Evolutionary conservation across 805 yeast genomes (phyloP), one percentile per base, ranked within the genome.

Genomic region (Yamadazyma sp.): DNA sequence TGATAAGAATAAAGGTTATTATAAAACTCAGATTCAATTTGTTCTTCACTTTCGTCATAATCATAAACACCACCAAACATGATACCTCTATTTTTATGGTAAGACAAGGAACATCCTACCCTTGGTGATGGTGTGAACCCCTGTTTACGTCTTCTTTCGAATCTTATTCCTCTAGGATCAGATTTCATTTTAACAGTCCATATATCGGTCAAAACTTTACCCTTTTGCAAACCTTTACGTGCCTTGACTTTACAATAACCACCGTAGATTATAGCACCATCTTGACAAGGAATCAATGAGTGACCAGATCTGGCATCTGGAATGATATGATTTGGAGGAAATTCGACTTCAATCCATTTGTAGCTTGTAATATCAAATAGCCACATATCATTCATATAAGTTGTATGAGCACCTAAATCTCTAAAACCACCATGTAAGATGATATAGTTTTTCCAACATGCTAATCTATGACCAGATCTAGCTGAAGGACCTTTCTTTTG

Each of bases 231-330:
- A 24, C 95, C 95, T 55, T 84, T 86, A 23, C 80, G 80, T 8
- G 95, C 95, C 58, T 89, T 89, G 16, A 86, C 88, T 60, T 89
- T 91, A 52, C 93, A 80, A 54, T 91, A 91, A 10, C 98, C 98
- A 45, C 98, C 98, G 73, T 84, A 86, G 1, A 89, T 44, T 1
- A 86, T 73, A 1, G 87, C 89, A 27, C 97, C 97, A 12, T 85
- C 95, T 2, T 76, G 75, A 36, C 70, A 62, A 2, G 96, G 84
- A 27, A 91, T 69, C 30, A 91, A 70, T 1, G 95, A 85, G 56
- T 91, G 98, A 1, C 98, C 98, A 0, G 95, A 84, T 44, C 98
- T 72, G 1, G 96, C 82, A 50, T 91, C 98, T 0, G 98, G 98
- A 19, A 78, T 56, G 1, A 82, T 70, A 46, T 84, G 87, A 37